phyloP scores from a whole-genome alignment of 75 land plant species.

The Larix kaempferi region DNA sequence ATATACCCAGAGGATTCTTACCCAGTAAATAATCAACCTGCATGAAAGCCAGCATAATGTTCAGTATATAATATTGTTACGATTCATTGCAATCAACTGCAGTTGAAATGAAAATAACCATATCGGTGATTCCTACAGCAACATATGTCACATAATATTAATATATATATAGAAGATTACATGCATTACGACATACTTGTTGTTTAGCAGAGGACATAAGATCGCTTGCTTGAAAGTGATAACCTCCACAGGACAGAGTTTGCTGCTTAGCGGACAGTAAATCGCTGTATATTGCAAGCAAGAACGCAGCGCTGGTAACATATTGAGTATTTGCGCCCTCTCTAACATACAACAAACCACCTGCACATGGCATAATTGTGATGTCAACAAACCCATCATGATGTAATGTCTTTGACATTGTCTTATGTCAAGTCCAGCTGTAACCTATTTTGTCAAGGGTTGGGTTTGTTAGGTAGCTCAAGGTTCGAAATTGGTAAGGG shows the following conservation, averaged over 20 bases:
- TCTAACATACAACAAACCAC: conserved; percentile 77
- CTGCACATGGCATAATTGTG: too few species aligned
- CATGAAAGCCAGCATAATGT: not conserved
- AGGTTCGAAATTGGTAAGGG: too few species aligned
- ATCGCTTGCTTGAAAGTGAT: conserved; percentile 16
- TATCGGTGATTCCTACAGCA: too few species aligned
- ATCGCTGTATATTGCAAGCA: conserved; percentile 54
- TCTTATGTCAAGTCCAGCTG: not conserved
- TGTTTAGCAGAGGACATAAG: conserved; percentile 46
- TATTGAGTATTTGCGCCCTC: conserved; percentile 94
- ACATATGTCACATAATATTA: too few species aligned
- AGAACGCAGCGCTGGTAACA: conserved; percentile 54
- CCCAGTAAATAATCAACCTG: conserved; percentile 77
- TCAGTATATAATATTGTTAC: not conserved
- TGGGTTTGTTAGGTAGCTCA: not conserved
- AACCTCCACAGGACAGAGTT: conserved; percentile 30
- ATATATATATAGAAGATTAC: too few species aligned
- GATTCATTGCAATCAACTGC: not conserved
- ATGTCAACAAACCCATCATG: not conserved
- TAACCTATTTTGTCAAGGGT: not conserved
- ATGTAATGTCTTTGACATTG: too few species aligned
- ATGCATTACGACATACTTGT: conserved; percentile 29
- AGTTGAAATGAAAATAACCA: not conserved
- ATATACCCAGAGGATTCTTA: conserved; percentile 46
- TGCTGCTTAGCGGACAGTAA: conserved; percentile 30